Evolutionary conservation across 768 basidiomycete species (phyloP).

Genomic region (Myochromella boudieri): DNA sequence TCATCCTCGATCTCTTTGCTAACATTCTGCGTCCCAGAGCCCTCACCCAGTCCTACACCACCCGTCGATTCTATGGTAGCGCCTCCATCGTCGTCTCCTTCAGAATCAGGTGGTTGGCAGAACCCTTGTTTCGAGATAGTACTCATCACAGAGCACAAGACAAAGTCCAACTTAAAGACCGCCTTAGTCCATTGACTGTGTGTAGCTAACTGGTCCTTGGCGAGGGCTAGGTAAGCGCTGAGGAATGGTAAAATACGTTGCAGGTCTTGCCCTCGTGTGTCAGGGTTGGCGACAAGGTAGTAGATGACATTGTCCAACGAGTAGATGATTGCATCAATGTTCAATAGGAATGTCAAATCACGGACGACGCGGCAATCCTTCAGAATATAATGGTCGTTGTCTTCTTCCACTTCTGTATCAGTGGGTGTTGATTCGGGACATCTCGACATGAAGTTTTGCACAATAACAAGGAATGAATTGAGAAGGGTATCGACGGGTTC

Average conservation of each 20-base stretch:
- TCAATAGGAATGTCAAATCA: slow-evolving; percentile 48
- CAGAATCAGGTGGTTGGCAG: slow-evolving; percentile 81
- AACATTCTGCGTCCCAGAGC: slow-evolving; percentile 81
- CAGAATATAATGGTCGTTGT: slow-evolving; percentile 53
- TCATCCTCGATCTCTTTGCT: slow-evolving; percentile 96
- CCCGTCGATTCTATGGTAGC: slow-evolving; percentile 52
- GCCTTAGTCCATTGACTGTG: slow-evolving; percentile 70
- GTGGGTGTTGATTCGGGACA: slow-evolving; percentile 26
- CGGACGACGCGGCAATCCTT: slow-evolving; percentile 44
- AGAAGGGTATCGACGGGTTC: slow-evolving; percentile 45
- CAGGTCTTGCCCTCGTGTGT: slow-evolving; percentile 32
- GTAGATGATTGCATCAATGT: slow-evolving; percentile 40
- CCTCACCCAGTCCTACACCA: slow-evolving; percentile 89
- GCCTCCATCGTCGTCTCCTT: slow-evolving; percentile 51
- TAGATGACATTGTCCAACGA: slow-evolving; percentile 39
- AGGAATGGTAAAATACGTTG: slow-evolving; percentile 75
- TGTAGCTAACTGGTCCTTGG: slow-evolving; percentile 52
- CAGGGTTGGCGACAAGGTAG: slow-evolving; percentile 34
- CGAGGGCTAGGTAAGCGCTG: slow-evolving; percentile 56
- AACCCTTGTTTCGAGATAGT: slow-evolving; percentile 85
- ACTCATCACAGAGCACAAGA: slow-evolving; percentile 71
- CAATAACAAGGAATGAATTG: slow-evolving; percentile 60
- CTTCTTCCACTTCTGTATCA: slow-evolving; percentile 26
- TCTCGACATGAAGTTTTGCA: slow-evolving; percentile 57
- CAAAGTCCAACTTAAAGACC: slow-evolving; percentile 81